Evolutionary conservation across 495 filamentous ascomycete species (phyloP).

Genomic region (Lichina pygmaea): DNA sequence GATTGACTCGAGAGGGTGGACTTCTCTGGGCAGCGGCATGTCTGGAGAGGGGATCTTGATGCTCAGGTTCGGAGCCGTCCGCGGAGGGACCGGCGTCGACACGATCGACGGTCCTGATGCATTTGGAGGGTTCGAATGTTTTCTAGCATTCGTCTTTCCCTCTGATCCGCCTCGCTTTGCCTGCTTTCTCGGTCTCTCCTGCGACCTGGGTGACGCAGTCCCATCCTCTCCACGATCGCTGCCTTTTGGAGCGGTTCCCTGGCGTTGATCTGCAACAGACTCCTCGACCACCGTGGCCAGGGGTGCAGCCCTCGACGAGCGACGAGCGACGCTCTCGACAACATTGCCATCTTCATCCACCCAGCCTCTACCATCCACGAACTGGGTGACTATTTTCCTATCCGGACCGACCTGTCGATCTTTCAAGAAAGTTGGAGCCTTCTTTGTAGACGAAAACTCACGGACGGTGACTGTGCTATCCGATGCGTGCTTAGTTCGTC

Average conservation of each 20-base stretch:
- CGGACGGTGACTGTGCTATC: slow-evolving; percentile 34
- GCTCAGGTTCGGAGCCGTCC: slow-evolving; percentile 16
- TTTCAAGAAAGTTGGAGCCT: slow-evolving; percentile 46
- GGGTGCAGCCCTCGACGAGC: too few relatives aligned
- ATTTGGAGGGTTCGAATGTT: not conserved
- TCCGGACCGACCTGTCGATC: slow-evolving; percentile 13
- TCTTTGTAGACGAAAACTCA: slow-evolving; percentile 55
- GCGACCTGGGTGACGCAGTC: slow-evolving; percentile 5
- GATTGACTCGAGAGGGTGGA: slow-evolving; percentile 71
- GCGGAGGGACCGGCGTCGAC: slow-evolving; percentile 11
- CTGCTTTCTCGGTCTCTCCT: too few relatives aligned
- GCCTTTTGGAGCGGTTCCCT: not conserved
- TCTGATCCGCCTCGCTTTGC: too few relatives aligned
- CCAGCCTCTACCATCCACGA: slow-evolving; percentile 67
- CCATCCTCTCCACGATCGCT: slow-evolving; percentile 6
- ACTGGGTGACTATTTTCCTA: slow-evolving; percentile 20
- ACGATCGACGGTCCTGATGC: not conserved
- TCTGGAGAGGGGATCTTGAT: slow-evolving; percentile 21
- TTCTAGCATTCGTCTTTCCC: too few relatives aligned
- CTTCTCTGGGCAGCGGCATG: slow-evolving; percentile 14
- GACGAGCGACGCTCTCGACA: slow-evolving; percentile 23
- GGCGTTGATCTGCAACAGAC: not conserved
- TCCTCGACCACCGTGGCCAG: not conserved
- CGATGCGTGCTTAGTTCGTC: slow-evolving; percentile 24
- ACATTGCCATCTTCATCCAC: slow-evolving; percentile 53